A percentile compares a stretch with the other conserved stretches of the same genome.
These are phyloP conservation scores for Dimargaris xerosporica DNA, from an alignment of 192 early-diverging fungal species.

Conservation along the genomic window DNA sequence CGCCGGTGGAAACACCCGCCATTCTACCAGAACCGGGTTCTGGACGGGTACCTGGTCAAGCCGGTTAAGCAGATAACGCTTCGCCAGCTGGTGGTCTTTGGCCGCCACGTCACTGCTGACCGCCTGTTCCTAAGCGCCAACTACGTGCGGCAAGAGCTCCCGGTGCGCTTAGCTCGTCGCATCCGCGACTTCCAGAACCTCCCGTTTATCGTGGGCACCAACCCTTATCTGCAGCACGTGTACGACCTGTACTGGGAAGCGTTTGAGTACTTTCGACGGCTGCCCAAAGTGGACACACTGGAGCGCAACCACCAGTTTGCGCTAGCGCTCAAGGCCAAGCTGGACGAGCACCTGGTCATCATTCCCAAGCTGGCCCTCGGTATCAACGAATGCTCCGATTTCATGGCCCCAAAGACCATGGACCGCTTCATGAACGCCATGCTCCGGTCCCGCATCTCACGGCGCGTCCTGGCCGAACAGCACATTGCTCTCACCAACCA, in stretches of 20 bases:
- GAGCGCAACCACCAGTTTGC: constrained; percentile 51
- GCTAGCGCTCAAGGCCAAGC: constrained; percentile 33
- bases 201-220: constrained; percentile 93
- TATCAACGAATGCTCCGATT: constrained; percentile 76
- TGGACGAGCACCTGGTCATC: constrained; percentile 63
- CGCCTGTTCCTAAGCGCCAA: constrained; percentile 76
- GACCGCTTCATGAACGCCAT: constrained; percentile 69
- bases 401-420: constrained; percentile 56
- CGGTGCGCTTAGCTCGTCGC: constrained; percentile 74
- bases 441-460: constrained; percentile 80
- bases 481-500: constrained; percentile 58
- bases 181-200: constrained; percentile 68
- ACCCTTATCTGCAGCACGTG: constrained; percentile 75
- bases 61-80: constrained; percentile 68
- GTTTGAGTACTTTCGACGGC: constrained; percentile 47
- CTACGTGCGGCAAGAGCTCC: constrained; percentile 80
- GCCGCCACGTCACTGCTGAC: constrained; percentile 67
- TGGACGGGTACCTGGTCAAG: constrained; percentile 72
- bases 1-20: constrained; percentile 29
- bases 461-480: constrained; percentile 86
- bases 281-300: constrained; percentile 40
- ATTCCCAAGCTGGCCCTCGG: constrained; percentile 83
- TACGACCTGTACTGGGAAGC: constrained; percentile 71
- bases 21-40: constrained; percentile 84
- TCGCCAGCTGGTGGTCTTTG: constrained; percentile 82